Evolutionary conservation across 139 green algal genomes (phyloP).

Genomic region (Closterium sp.): DNA sequence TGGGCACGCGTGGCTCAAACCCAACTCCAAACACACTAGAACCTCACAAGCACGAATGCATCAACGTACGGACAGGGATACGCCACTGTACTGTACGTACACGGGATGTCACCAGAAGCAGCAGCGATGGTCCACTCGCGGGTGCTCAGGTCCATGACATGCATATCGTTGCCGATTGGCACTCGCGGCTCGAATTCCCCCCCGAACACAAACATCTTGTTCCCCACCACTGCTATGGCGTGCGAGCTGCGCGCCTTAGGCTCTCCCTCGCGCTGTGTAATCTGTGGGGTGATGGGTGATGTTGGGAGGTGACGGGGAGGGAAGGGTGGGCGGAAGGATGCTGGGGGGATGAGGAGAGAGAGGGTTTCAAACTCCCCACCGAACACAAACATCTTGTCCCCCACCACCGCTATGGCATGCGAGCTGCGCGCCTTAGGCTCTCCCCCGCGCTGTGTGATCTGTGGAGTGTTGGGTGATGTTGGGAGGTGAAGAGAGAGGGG

Average conservation of each 20-base stretch:
- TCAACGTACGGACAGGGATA: neutral
- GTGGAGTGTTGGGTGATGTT: too few relatives aligned
- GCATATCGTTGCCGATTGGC: constrained; percentile 9
- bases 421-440: constrained; percentile 8
- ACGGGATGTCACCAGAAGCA: neutral
- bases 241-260: too few relatives aligned
- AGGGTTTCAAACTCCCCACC: neutral
- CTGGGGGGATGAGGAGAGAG: neutral
- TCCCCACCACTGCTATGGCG: too few relatives aligned
- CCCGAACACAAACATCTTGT: neutral
- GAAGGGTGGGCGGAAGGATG: too few relatives aligned
- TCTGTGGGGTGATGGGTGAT: too few relatives aligned
- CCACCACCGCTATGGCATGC: constrained; percentile 1
- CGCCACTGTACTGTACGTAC: neutral
- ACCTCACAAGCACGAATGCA: too few relatives aligned
- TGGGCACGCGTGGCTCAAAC: constrained; percentile 13
- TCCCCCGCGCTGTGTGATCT: neutral
- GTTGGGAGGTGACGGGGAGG: too few relatives aligned
- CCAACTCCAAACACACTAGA: neutral
- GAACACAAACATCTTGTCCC: constrained; percentile 2
- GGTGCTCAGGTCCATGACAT: constrained; percentile 6
- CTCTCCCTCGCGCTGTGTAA: too few relatives aligned
- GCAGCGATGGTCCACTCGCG: constrained; percentile 10
- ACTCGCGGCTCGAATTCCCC: constrained; percentile 21
- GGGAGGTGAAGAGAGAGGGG: too few relatives aligned